Base-by-base conservation (phyloP, 106 monocot species). In the Chionographis japonica region DNA sequence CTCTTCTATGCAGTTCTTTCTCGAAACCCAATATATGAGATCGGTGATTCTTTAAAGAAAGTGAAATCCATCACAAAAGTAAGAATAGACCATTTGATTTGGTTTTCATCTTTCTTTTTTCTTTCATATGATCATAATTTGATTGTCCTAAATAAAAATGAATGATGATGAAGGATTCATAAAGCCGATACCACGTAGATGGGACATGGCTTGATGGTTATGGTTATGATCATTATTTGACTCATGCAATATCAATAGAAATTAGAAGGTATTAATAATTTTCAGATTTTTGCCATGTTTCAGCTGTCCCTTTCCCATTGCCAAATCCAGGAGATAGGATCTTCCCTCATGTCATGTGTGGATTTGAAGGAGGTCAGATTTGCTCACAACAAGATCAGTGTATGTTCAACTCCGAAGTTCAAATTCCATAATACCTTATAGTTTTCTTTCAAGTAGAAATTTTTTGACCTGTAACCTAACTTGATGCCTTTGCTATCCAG, bases 231-330 rank as follows among this genome's bases (percentile, higher is more conserved):
- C 27, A 27, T 27, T 27, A 36, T 4, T 60, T 7, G 9, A 8
- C 35, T 9, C 60, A 27, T 20, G 8, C 13, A 49, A 64, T 40
- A 50, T 9, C 8, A n/a, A 4, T 18, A 40, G 15, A 50, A 50
- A 16, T 46, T 17, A 51, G 52, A 11, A 54, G 49, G 46, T 74
- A 14, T 57, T 74, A 6, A 57, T 54, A 4, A 38, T 60, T 61
- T 50, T 41, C 59, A 4, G 11, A 37, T 39, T 40, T 12, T 38
- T 14, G 38, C 9, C 8, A 50, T 52, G 52, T 51, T 59, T 70
- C 80, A 95, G 94, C 54, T 95, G 8, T 97, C 95, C 7, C 78
- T 92, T 42, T 89, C 95, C 55, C 80, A 86, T 60, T 97, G 95
- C 56, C 69, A 89, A 72, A 84, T 97, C 56, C 77, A 97, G 89